Evolutionary conservation across 352 stramenopile genomes (phyloP).

Genomic region (Achlya hypogyna): DNA sequence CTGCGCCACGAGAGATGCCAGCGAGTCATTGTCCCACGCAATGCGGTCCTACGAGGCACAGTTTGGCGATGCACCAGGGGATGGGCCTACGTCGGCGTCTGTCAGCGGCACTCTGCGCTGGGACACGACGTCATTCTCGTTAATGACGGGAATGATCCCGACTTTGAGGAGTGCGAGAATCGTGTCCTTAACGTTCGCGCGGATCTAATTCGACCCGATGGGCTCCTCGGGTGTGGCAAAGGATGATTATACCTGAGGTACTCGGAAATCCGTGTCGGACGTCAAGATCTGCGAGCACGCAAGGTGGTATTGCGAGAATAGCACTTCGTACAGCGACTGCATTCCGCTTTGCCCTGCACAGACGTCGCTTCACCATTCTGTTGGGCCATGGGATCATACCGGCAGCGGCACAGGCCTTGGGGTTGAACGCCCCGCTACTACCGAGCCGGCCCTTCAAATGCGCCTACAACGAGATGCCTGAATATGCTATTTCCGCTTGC

Average conservation of each 20-base stretch:
- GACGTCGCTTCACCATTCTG: neutral
- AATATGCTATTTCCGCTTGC: too few relatives aligned
- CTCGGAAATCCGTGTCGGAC: conserved; percentile 67
- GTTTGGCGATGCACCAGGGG: neutral
- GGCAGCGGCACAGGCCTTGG: conserved; percentile 18
- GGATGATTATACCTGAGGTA: conserved; percentile 25
- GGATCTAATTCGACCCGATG: conserved; percentile 13
- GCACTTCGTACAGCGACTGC: conserved; percentile 80
- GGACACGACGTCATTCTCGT: conserved; percentile 82
- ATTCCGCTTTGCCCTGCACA: conserved; percentile 61
- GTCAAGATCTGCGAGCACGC: conserved; percentile 73
- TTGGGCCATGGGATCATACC: neutral
- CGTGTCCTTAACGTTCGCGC: conserved; percentile 55
- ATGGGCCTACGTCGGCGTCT: conserved; percentile 23
- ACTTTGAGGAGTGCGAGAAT: conserved; percentile 60
- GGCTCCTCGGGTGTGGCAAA: conserved; percentile 19
- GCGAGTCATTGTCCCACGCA: conserved; percentile 80
- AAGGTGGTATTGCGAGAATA: conserved; percentile 78
- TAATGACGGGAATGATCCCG: conserved; percentile 78
- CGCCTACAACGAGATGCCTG: conserved; percentile 36
- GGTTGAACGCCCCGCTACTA: conserved; percentile 25
- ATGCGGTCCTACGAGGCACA: conserved; percentile 33
- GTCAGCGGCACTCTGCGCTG: conserved; percentile 50
- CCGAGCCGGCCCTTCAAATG: conserved; percentile 57
- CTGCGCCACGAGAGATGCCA: conserved; percentile 63